A percentile compares a stretch with the other conserved stretches of the same genome.
These are phyloP conservation scores for Pisolithus microcarpus DNA, from an alignment of 768 basidiomycete genomes.

Conservation along the genomic window DNA sequence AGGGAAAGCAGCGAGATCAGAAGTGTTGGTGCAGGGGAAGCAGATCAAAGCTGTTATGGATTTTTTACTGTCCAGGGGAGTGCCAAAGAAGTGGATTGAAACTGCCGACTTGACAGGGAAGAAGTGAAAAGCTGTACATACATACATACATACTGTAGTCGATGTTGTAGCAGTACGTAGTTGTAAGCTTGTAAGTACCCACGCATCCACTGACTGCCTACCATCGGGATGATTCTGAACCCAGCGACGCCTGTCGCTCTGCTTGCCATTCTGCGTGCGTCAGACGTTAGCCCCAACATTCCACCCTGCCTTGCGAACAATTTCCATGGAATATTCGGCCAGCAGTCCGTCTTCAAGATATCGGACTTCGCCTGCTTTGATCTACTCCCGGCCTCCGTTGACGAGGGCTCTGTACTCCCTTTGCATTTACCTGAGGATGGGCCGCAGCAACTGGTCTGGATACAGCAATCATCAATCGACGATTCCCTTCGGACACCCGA, in stretches of 20 bases:
- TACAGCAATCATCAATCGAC: conserved; percentile 51
- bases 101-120: conserved; percentile 38
- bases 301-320: conserved; percentile 39
- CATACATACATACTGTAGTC: too few species aligned
- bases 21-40: conserved; percentile 83
- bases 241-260: conserved; percentile 6
- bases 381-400: conserved; percentile 16
- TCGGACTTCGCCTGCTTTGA: conserved; percentile 36
- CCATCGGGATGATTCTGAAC: conserved; percentile 3
- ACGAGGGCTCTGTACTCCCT: conserved; percentile 9
- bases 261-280: conserved; percentile 16
- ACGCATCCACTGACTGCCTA: too few species aligned
- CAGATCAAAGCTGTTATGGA: conserved; percentile 63
- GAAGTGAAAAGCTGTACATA: conserved; percentile 28
- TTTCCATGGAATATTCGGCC: conserved; percentile 53
- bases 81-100: conserved; percentile 80
- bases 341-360: conserved; percentile 42
- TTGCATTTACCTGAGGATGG: conserved; percentile 17
- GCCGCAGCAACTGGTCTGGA: conserved; percentile 49
- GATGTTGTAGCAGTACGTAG: too few species aligned
- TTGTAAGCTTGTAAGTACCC: too few species aligned
- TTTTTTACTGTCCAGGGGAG: conserved; percentile 58
- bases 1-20: conserved; percentile 51
- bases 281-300: conserved; percentile 10
- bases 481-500: conserved; percentile 30